These are phyloP conservation scores for Lycium ferocissimum DNA, from an alignment of 257 asterid genomes.

Conservation along the genomic window DNA sequence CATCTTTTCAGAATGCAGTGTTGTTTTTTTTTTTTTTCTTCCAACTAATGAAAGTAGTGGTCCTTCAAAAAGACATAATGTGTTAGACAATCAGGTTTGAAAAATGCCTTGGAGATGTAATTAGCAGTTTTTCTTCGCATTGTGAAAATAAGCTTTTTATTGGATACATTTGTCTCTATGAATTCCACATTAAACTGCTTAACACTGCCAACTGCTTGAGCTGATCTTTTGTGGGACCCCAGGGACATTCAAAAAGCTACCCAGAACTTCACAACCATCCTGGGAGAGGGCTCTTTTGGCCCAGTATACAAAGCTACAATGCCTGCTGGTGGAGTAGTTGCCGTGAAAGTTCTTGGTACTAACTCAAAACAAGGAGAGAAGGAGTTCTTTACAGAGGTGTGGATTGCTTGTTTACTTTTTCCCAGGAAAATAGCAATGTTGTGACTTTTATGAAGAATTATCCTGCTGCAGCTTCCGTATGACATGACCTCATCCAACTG, in stretches of 20 bases:
- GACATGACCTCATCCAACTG: background rate
- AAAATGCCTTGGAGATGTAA: background rate
- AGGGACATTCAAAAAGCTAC: constrained; percentile 97
- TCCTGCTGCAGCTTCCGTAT: background rate
- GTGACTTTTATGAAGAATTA: background rate
- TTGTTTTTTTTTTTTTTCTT: too few relatives aligned
- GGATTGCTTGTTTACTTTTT: background rate
- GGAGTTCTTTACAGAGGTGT: constrained; percentile 95
- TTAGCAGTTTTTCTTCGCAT: background rate
- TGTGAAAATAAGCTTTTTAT: background rate
- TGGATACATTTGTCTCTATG: background rate
- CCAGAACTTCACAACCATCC: constrained; percentile 74
- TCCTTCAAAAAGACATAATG: background rate
- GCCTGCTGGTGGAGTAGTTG: constrained; percentile 85
- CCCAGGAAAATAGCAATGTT: background rate
- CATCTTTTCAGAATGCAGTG: background rate
- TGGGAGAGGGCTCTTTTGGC: constrained; percentile 98
- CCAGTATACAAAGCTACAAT: constrained; percentile 91
- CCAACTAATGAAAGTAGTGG: background rate
- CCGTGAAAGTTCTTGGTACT: constrained; percentile 96
- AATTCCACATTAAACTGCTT: background rate
- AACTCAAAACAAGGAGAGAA: constrained; percentile 97
- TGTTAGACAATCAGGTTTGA: background rate
- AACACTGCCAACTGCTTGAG: constrained; percentile 25
- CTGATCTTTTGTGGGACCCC: constrained; percentile 37